A percentile compares a stretch with the other conserved stretches of the same genome.
phyloP scores from a whole-genome alignment of 2,329 filamentous ascomycete species.

The Botrytis fragariae region DNA sequence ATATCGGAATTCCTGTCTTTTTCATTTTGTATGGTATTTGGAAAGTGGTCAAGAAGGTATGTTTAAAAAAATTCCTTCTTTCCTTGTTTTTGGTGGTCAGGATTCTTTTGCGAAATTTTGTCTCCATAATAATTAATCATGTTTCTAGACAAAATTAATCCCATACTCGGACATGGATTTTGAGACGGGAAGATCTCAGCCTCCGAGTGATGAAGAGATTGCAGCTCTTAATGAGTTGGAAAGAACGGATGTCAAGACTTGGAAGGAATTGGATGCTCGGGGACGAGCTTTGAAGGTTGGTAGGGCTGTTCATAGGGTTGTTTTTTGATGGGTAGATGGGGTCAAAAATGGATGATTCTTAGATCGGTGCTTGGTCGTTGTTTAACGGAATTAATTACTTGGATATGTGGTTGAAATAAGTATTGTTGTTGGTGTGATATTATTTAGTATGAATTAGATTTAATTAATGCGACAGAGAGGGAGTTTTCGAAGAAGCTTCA shows the following conservation, averaged over 20 bases:
- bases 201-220: conserved; percentile 5
- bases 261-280: neutral
- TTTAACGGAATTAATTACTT: neutral
- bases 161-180: conserved; percentile 11
- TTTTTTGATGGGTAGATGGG: neutral
- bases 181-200: neutral
- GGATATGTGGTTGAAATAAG: neutral
- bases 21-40: conserved; percentile 60
- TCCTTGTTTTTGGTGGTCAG: too few relatives aligned
- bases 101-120: too few relatives aligned
- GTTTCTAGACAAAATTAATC: conserved; percentile 4
- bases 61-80: neutral
- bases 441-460: neutral
- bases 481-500: neutral
- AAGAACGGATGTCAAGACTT: neutral
- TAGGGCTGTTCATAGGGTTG: neutral
- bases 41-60: conserved; percentile 35
- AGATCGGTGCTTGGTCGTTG: neutral
- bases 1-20: conserved; percentile 51
- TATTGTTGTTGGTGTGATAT: neutral
- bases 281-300: conserved; percentile 3
- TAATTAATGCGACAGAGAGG: neutral
- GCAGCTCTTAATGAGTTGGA: conserved; percentile 3
- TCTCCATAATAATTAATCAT: neutral
- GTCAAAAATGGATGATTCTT: too few relatives aligned